phyloP scores from a whole-genome alignment of 257 asterid species.

The Ilex aquifolium region DNA sequence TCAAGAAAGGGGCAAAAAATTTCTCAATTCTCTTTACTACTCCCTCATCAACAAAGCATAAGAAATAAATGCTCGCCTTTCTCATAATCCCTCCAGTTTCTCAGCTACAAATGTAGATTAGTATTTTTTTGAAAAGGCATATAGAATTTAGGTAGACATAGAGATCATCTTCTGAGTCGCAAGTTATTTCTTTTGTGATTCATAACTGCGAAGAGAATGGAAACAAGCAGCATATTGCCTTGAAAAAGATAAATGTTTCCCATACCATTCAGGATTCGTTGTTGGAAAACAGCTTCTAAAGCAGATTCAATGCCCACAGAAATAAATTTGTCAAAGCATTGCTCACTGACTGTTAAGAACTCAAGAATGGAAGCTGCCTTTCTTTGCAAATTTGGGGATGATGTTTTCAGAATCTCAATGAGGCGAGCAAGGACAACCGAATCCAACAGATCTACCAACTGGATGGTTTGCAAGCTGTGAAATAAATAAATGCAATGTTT shows the following conservation, averaged over 20 bases:
- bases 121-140: too few relatives aligned
- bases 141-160: too few relatives aligned
- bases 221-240: conserved; percentile 5
- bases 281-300: conserved; percentile 52
- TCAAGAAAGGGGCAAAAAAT: too few relatives aligned
- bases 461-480: conserved; percentile 36
- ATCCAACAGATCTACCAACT: conserved; percentile 39
- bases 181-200: too few relatives aligned
- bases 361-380: conserved; percentile 79
- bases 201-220: background rate
- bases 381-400: conserved; percentile 53
- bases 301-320: conserved; percentile 53
- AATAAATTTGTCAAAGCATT: conserved; percentile 35
- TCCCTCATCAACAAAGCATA: too few relatives aligned
- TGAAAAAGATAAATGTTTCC: background rate
- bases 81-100: too few relatives aligned
- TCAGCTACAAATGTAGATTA: too few relatives aligned
- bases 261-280: conserved; percentile 50
- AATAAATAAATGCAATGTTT: conserved; percentile 12
- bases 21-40: too few relatives aligned
- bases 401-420: conserved; percentile 56
- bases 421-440: conserved; percentile 47
- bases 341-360: conserved; percentile 36
- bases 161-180: too few relatives aligned
- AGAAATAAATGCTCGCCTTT: too few relatives aligned